A percentile compares a stretch with the other conserved stretches of the same genome.
Evolutionary conservation across 257 asterid species (phyloP).

Genomic region (Galeopsis tetrahit): DNA sequence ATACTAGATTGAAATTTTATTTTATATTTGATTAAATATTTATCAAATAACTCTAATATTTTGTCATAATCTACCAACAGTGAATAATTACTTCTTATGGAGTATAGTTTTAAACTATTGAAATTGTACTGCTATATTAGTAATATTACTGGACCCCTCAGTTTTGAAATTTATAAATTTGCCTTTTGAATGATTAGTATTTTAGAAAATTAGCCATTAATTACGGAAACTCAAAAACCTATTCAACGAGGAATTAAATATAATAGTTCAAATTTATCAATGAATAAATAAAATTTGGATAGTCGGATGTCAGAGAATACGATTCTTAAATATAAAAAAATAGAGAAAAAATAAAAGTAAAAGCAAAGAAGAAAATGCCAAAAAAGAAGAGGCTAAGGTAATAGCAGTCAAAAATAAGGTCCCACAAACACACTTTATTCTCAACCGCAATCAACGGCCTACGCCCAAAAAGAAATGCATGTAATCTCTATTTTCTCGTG

Average conservation of each 20-base stretch:
- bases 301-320: slow-evolving; percentile 23
- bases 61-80: no score
- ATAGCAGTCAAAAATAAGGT: slow-evolving; percentile 35
- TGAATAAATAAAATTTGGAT: neutral
- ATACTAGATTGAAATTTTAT: no score
- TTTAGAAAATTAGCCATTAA: neutral
- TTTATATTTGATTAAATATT: no score
- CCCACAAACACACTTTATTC: slow-evolving; percentile 48
- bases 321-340: slow-evolving; percentile 15
- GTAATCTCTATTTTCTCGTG: slow-evolving; percentile 38
- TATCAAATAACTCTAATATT: no score
- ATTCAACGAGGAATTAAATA: neutral
- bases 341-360: neutral
- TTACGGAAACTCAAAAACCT: neutral
- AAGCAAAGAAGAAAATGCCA: slow-evolving; percentile 30
- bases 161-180: no score
- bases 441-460: slow-evolving; percentile 92
- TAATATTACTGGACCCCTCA: neutral
- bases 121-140: neutral
- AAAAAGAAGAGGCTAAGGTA: slow-evolving; percentile 29
- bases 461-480: slow-evolving; percentile 41
- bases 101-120: neutral
- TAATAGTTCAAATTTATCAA: no score
- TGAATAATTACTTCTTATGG: no score
- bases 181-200: no score